A percentile compares a stretch with the other conserved stretches of the same genome.
Conservation (phyloP, 345 rosid species). For the Firmiana major region DNA sequence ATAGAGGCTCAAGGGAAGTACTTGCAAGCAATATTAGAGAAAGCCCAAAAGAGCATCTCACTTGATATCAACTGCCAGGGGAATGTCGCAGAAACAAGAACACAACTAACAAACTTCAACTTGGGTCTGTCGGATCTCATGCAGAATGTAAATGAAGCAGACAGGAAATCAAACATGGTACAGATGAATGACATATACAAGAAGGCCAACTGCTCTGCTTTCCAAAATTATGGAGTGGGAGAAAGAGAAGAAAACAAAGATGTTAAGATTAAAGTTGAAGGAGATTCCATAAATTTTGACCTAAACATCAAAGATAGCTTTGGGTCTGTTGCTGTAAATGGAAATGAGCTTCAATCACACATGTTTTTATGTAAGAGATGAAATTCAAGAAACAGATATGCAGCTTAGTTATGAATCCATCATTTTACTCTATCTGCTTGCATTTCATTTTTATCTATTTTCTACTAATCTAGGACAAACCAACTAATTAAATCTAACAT, state of each 20-base stretch:
- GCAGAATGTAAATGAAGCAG: conserved; percentile 23
- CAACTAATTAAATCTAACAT: too few relatives aligned
- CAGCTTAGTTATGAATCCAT: background rate
- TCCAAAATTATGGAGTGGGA: conserved; percentile 23
- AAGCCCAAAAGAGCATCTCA: conserved; percentile 62
- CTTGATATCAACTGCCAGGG: conserved; percentile 19
- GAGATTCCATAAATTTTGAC: conserved; percentile 41
- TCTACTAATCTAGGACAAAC: too few relatives aligned
- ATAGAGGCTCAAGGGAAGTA: conserved; percentile 86
- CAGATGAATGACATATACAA: conserved; percentile 11
- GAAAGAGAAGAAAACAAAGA: conserved; percentile 20
- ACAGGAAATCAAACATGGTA: conserved; percentile 20
- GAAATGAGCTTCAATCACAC: conserved; percentile 36
- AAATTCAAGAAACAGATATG: background rate
- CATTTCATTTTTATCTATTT: conserved; percentile 7
- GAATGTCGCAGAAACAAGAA: conserved; percentile 27
- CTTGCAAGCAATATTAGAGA: conserved; percentile 65
- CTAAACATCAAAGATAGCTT: conserved; percentile 46
- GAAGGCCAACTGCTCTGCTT: conserved; percentile 16
- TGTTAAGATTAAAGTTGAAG: conserved; percentile 31
- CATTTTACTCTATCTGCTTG: background rate
- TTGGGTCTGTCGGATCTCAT: conserved; percentile 39
- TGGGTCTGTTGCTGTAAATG: conserved; percentile 35
- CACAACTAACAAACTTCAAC: conserved; percentile 39
- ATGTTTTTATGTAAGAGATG: conserved; percentile 31